Percentiles rank a stretch among this genome's conserved stretches.
Conservation (phyloP, 148 eudicot species). For the Rhododendron vialii region DNA sequence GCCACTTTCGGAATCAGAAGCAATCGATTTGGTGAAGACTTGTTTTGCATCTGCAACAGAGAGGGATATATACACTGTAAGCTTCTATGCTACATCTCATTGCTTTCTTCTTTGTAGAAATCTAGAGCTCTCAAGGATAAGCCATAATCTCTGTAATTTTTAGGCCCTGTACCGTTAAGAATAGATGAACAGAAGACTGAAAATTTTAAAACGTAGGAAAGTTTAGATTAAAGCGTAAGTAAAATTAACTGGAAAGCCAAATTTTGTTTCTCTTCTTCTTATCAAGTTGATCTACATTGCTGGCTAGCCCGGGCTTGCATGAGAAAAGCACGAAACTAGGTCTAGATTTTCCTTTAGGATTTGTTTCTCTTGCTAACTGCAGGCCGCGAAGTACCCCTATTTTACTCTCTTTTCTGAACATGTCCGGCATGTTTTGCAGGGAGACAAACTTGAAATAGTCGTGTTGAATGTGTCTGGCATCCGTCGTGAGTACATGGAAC, state of each 20-base stretch:
- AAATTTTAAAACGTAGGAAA: not conserved
- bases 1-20: constrained; percentile 84
- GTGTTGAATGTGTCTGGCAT: constrained; percentile 62
- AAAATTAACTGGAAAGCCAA: not conserved
- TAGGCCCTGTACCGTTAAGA: not conserved
- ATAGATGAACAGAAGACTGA: not conserved
- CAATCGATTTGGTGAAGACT: constrained; percentile 91
- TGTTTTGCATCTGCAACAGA: constrained; percentile 97
- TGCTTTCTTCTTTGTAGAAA: not conserved
- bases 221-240: not conserved
- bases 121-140: not conserved
- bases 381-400: not conserved
- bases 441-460: constrained; percentile 84
- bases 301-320: not conserved
- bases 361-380: not conserved
- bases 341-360: not conserved
- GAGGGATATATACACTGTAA: constrained; percentile 95
- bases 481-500: constrained; percentile 77
- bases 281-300: not conserved
- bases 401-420: not conserved
- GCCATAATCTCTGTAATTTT: not conserved
- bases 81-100: constrained; percentile 19
- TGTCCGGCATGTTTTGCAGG: constrained; percentile 40
- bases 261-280: not conserved
- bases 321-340: not conserved